Base-by-base conservation (phyloP, 2,329 filamentous ascomycete species). In the Pseudofabraea citricarpa region DNA sequence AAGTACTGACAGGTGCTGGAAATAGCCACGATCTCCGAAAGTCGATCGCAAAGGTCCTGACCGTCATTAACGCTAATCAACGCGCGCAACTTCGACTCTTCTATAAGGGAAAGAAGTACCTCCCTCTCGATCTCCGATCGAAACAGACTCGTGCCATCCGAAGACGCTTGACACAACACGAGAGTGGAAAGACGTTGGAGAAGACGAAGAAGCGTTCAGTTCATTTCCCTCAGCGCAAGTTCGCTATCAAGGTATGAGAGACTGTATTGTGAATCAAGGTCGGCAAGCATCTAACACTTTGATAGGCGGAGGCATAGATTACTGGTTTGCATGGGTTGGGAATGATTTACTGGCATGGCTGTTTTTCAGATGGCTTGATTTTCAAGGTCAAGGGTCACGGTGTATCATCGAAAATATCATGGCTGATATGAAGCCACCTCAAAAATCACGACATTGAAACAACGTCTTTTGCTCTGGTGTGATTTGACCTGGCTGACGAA, bases 41-140 rank as follows among this genome's bases (percentile, higher is more conserved):
- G 83, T 95, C 90, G 58, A 96, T 98, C 74, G 94, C 93, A 68
- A 90, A 91, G 69, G 88, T 96, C 74, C 85, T 98, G 65, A 98
- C 93, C 73, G 82, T 98, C 78, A 95, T 98, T 85, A 98, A 97
- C 83, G 86, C 90, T 75, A 97, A 95, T 83, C 93, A 98, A 81
- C 87, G 94, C 72, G 80, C 89, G 60, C 90, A 97, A 78, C 89
- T 98, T 65, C 90, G 90, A 64, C 81, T 97, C 60, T 97, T 97
- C 87, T 98, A 98, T 85, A 94, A 95, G 83, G 87, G 86, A 85
- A 97, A 97, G 88, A 97, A 96, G 82, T 96, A 96, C 83, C 76
- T 90, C 56, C 93, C 93, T 57, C 89, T 98, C 70, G 94, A 98
- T 73, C 90, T 98, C 78, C 88, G 93, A 74, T 74, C 90, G 69